Percentiles rank a stretch among this genome's conserved stretches.
These are phyloP conservation scores for Manihot esculenta DNA, from an alignment of 441 rosid genomes.

Conservation along the genomic window DNA sequence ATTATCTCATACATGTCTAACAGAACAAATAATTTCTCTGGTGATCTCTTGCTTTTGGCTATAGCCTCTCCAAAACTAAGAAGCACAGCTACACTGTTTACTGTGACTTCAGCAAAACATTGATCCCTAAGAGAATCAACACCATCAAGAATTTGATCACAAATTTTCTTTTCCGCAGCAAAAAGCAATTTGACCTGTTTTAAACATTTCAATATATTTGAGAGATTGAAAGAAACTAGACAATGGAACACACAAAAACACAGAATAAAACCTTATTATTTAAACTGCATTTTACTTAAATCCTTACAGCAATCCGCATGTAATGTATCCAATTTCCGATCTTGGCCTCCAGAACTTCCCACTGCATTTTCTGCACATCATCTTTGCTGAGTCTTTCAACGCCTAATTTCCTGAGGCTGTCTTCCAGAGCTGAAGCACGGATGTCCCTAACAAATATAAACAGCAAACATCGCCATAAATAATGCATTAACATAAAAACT, in stretches of 20 bases:
- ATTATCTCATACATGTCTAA: slow-evolving; percentile 98
- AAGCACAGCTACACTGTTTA: slow-evolving; percentile 69
- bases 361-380: slow-evolving; percentile 97
- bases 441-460: slow-evolving; percentile 57
- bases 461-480: slow-evolving; percentile 1
- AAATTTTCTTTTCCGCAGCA: slow-evolving; percentile 79
- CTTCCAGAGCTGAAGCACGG: slow-evolving; percentile 86
- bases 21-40: slow-evolving; percentile 96
- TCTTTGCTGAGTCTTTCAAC: slow-evolving; percentile 93
- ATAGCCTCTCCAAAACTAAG: slow-evolving; percentile 99
- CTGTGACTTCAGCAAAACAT: slow-evolving; percentile 84
- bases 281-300: slow-evolving; percentile 16
- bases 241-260: neutral
- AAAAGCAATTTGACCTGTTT: slow-evolving; percentile 85
- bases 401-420: slow-evolving; percentile 83
- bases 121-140: slow-evolving; percentile 72
- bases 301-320: slow-evolving; percentile 85
- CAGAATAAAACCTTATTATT: neutral
- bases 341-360: slow-evolving; percentile 98
- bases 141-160: slow-evolving; percentile 80
- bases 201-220: slow-evolving; percentile 23
- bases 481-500: neutral
- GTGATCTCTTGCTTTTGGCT: slow-evolving; percentile 97
- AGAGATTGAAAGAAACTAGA: neutral
- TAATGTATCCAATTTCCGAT: slow-evolving; percentile 97